Conservation (phyloP, 2,329 filamentous ascomycete genomes). For the Phaeosphaeria sp. region DNA sequence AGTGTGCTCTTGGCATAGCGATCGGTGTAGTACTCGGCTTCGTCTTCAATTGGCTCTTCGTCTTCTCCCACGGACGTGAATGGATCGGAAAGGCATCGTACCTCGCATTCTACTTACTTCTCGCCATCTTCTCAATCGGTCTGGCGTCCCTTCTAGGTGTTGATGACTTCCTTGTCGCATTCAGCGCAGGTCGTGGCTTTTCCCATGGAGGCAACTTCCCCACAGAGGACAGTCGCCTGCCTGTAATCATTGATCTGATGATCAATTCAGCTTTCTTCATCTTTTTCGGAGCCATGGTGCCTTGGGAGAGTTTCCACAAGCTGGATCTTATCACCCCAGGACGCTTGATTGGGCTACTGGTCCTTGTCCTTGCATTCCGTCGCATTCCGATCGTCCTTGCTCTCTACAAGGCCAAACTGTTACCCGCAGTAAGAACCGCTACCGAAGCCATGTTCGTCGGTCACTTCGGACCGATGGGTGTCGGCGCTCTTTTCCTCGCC, state of each 20-base stretch:
- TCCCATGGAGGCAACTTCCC: constrained; percentile 61
- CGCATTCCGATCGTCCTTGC: constrained; percentile 60
- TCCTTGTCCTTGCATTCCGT: constrained; percentile 59
- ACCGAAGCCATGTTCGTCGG: constrained; percentile 62
- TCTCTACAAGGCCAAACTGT: constrained; percentile 50
- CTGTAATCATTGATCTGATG: constrained; percentile 61
- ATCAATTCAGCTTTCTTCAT: constrained; percentile 64
- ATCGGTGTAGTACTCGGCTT: constrained; percentile 58
- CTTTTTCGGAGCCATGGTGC: constrained; percentile 63
- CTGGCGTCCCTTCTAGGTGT: constrained; percentile 59
- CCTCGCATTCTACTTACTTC: constrained; percentile 62
- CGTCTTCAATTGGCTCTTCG: constrained; percentile 56
- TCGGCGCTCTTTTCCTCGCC: constrained; percentile 63
- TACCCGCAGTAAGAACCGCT: constrained; percentile 58
- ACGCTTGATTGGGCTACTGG: constrained; percentile 54
- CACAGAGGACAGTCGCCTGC: constrained; percentile 54
- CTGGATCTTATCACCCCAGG: constrained; percentile 48
- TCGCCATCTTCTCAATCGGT: constrained; percentile 60
- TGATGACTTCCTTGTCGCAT: constrained; percentile 64
- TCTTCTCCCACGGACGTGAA: constrained; percentile 53
- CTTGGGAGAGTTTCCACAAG: constrained; percentile 54
- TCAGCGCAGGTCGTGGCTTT: constrained; percentile 63
- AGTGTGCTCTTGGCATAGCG: constrained; percentile 57
- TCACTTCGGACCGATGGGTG: constrained; percentile 65
- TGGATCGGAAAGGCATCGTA: constrained; percentile 59